phyloP scores from a whole-genome alignment of 495 filamentous ascomycete species.

The Pseudotulostoma volvatum region DNA sequence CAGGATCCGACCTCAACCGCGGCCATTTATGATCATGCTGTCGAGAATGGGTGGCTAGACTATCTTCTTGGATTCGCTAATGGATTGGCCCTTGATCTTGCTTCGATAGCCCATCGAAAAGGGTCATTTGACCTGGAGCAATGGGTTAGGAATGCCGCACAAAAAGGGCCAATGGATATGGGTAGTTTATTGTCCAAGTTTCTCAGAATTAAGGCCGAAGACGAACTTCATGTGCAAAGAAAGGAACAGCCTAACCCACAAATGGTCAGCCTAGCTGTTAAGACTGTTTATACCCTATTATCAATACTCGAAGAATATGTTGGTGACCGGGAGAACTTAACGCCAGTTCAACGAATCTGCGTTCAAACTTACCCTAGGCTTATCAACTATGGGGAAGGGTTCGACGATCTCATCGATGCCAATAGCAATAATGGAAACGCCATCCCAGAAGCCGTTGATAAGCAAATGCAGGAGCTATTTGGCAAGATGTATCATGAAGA shows the following conservation, averaged over 20 bases:
- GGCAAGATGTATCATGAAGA: slow-evolving; percentile 91
- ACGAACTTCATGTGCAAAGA: slow-evolving; percentile 56
- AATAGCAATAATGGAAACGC: slow-evolving; percentile 67
- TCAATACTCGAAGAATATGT: slow-evolving; percentile 57
- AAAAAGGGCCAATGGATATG: slow-evolving; percentile 42
- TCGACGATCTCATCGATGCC: slow-evolving; percentile 73
- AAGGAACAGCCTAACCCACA: slow-evolving; percentile 40
- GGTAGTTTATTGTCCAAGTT: slow-evolving; percentile 52
- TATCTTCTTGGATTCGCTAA: slow-evolving; percentile 58
- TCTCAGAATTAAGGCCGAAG: slow-evolving; percentile 62
- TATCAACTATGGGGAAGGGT: slow-evolving; percentile 88
- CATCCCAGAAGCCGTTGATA: slow-evolving; percentile 60
- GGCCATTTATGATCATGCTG: slow-evolving; percentile 66
- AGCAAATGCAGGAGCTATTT: slow-evolving; percentile 90
- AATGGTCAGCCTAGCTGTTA: slow-evolving; percentile 61
- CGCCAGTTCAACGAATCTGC: slow-evolving; percentile 61
- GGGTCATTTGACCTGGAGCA: slow-evolving; percentile 61
- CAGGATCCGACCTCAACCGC: slow-evolving; percentile 58
- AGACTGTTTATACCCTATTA: slow-evolving; percentile 69
- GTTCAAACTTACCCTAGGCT: slow-evolving; percentile 88
- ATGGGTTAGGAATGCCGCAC: slow-evolving; percentile 56
- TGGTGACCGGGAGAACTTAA: slow-evolving; percentile 38
- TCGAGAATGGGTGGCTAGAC: slow-evolving; percentile 66
- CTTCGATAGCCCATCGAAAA: slow-evolving; percentile 72
- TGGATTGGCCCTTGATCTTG: slow-evolving; percentile 76